Evolutionary conservation across 176 grass and related monocot species (phyloP), one percentile per base, ranked within the genome.

Genomic region (Oryza meyeriana): DNA sequence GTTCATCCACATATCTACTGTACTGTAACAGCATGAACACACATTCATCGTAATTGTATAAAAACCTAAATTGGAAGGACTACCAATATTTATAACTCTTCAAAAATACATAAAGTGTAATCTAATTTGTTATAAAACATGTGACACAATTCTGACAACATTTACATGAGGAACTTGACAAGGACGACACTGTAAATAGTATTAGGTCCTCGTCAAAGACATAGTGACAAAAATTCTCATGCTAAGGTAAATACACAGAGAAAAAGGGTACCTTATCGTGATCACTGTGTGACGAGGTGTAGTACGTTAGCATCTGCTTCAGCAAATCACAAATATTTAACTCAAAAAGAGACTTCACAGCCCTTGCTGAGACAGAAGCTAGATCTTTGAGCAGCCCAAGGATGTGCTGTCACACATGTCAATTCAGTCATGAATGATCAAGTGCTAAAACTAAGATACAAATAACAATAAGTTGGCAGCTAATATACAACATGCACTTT

Each of bases 331-430:
- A 83, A 64, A 91, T 72, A 57, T 82, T 82, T 29, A 84, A 72
- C 61, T 91, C 83, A 8, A 91, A 86, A 70, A 94, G 88, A 38
- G 63, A 86, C 47, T 71, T 80, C 9, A 89, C 86, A 6, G 76
- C 92, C 74, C 88, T 71, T 30, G 29, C 40, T 8, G 92, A 94
- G n/a, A 61, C 40, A 31, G 83, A 29, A 4, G 84, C 67, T 77
- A 94, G 66, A 33, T 61, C 29, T n/a, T 22, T 83, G 71, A 94
- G 80, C 30, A 94, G 83, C 40, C 25, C 62, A 27, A 94, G 63
- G 12, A 91, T 87, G 38, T 13, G 50, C 92, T 94, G 80, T 28
- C 28, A 80, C 27, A 78, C 20, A 63, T 10, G 71, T 22, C 9
- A 35, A 81, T 81, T 62, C 50, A 58, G 66, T 28, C 33, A 81